phyloP scores from a whole-genome alignment of 129 eudicot species.

The Pittosporum tobira region DNA sequence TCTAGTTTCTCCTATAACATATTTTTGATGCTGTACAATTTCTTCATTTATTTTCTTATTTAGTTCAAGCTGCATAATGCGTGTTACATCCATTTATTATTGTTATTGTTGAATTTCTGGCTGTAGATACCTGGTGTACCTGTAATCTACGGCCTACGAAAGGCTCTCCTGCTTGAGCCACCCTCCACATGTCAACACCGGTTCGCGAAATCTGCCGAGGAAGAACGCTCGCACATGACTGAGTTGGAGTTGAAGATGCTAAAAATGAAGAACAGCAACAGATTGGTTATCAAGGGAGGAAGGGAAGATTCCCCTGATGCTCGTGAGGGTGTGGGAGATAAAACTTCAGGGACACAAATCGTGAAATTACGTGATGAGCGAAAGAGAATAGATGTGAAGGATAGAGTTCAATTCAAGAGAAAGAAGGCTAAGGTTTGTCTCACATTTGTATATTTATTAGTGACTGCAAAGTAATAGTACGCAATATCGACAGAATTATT shows the following conservation, averaged over 20 bases:
- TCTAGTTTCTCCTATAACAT: too few species aligned
- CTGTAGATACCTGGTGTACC: conserved; percentile 88
- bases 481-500: too few species aligned
- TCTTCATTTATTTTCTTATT: not conserved
- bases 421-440: conserved; percentile 93
- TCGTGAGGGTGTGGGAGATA: conserved; percentile 27
- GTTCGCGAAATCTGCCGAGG: conserved; percentile 70
- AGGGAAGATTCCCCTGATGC: conserved; percentile 36
- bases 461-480: too few species aligned
- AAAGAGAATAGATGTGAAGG: conserved; percentile 38
- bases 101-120: not conserved
- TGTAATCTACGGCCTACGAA: conserved; percentile 61
- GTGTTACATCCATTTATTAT: not conserved
- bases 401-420: conserved; percentile 64
- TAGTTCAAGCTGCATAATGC: not conserved
- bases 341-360: conserved; percentile 3
- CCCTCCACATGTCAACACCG: conserved; percentile 62
- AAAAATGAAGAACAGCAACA: conserved; percentile 26
- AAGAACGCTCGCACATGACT: conserved; percentile 61
- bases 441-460: too few species aligned
- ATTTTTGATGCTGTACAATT: not conserved
- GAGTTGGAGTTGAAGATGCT: conserved; percentile 63
- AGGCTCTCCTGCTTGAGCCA: conserved; percentile 70
- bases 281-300: conserved; percentile 18
- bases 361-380: conserved; percentile 21